phyloP scores from a whole-genome alignment of 2,329 filamentous ascomycete genomes.

The Botryosphaeria dothidea region DNA sequence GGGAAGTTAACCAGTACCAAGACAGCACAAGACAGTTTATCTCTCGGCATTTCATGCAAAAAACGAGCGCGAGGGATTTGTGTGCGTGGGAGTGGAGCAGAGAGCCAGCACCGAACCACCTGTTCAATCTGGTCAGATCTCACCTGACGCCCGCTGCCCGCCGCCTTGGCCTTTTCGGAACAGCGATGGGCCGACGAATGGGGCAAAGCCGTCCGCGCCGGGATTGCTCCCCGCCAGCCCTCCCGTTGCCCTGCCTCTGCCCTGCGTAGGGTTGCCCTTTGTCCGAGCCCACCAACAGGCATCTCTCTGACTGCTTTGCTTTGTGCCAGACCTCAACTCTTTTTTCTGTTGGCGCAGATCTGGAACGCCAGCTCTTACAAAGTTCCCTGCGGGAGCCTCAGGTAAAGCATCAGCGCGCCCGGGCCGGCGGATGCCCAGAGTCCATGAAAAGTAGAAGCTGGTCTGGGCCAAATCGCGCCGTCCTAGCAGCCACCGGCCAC shows the following conservation, averaged over 20 bases:
- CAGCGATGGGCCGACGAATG: constrained; percentile 3
- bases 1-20: not conserved
- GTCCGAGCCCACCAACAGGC: not conserved
- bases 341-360: not conserved
- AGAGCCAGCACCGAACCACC: not conserved
- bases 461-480: no score
- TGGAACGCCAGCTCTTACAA: not conserved
- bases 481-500: not conserved
- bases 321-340: not conserved
- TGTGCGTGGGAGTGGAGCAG: not conserved
- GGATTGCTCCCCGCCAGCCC: not conserved
- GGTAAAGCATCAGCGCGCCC: not conserved
- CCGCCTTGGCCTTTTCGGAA: not conserved
- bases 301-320: not conserved
- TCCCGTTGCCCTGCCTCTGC: not conserved
- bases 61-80: not conserved
- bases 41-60: not conserved
- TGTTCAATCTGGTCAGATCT: not conserved
- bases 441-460: no score
- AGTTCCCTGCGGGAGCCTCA: not conserved
- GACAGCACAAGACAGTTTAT: not conserved
- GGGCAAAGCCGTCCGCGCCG: not conserved
- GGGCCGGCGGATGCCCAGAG: no score
- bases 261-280: not conserved
- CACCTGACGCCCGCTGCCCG: not conserved